Evolutionary conservation across 2,329 filamentous ascomycete genomes (phyloP).

Genomic region (Purpureocillium lavendulum): DNA sequence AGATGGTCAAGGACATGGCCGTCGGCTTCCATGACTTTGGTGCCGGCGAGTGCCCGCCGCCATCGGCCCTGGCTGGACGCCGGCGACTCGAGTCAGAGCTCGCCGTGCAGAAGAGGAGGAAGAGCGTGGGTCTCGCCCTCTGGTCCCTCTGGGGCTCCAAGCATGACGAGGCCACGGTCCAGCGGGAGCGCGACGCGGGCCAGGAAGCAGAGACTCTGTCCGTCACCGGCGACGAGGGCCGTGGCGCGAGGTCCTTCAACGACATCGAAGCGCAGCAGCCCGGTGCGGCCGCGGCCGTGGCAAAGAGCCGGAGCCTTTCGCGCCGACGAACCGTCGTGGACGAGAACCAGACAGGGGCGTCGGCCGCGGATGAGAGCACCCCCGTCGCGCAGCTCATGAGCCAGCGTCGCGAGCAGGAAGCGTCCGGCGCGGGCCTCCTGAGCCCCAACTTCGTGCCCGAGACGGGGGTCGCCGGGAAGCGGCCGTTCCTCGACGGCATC

Average conservation of each 20-base stretch:
- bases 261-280: slow-evolving; percentile 31
- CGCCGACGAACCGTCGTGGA: slow-evolving; percentile 40
- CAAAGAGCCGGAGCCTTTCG: slow-evolving; percentile 29
- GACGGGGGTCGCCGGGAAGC: slow-evolving; percentile 48
- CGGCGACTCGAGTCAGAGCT: slow-evolving; percentile 38
- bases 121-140: slow-evolving; percentile 68
- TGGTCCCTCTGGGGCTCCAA: slow-evolving; percentile 88
- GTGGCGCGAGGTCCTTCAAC: slow-evolving; percentile 31
- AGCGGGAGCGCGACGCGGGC: slow-evolving; percentile 45
- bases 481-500: slow-evolving; percentile 60
- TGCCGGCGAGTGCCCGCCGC: slow-evolving; percentile 68
- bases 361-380: slow-evolving; percentile 26
- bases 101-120: slow-evolving; percentile 43
- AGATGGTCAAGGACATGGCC: slow-evolving; percentile 63
- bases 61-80: slow-evolving; percentile 71
- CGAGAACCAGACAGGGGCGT: slow-evolving; percentile 36
- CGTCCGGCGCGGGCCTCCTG: slow-evolving; percentile 31
- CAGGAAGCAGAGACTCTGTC: slow-evolving; percentile 20
- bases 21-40: slow-evolving; percentile 64
- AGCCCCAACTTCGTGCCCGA: slow-evolving; percentile 34
- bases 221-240: slow-evolving; percentile 30
- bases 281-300: slow-evolving; percentile 10
- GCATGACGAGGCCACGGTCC: slow-evolving; percentile 71
- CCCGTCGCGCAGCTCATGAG: slow-evolving; percentile 35
- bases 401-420: slow-evolving; percentile 28